A percentile compares a stretch with the other conserved stretches of the same genome.
Evolutionary conservation across 2,329 filamentous ascomycete species (phyloP).

Genomic region (Penicillium concentricum): DNA sequence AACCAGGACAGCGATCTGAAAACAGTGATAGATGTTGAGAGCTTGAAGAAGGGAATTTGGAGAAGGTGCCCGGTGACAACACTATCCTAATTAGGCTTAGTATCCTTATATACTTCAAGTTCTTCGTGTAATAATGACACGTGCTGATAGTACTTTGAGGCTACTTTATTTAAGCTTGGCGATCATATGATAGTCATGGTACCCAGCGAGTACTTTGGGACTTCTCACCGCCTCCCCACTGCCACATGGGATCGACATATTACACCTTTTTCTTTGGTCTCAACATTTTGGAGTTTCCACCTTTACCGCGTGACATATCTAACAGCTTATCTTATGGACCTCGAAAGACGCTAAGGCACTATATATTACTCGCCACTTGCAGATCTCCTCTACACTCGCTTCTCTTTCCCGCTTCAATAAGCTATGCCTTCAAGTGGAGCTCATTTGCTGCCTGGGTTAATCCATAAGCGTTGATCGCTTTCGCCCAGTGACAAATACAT

Average conservation of each 20-base stretch:
- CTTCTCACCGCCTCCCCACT: slow-evolving; percentile 6
- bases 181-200: not conserved
- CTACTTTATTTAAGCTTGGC: not conserved
- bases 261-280: not conserved
- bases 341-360: not conserved
- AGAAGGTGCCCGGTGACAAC: too few species aligned
- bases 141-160: not conserved
- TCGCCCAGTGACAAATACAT: not conserved
- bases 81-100: too few species aligned
- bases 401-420: not conserved
- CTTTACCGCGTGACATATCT: slow-evolving; percentile 1
- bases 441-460: slow-evolving; percentile 12
- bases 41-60: too few species aligned
- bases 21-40: too few species aligned
- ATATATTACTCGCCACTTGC: not conserved
- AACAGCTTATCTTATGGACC: not conserved
- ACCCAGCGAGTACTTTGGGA: not conserved
- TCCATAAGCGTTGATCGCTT: slow-evolving; percentile 17
- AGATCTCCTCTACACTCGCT: not conserved
- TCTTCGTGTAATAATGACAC: too few species aligned
- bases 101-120: too few species aligned
- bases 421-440: slow-evolving; percentile 10
- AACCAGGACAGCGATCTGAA: too few species aligned
- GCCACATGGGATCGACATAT: slow-evolving; percentile 11
- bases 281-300: not conserved